These are phyloP conservation scores for Moesziomyces aphidis DNA, from an alignment of 1,284 basidiomycete genomes.

Conservation along the genomic window DNA sequence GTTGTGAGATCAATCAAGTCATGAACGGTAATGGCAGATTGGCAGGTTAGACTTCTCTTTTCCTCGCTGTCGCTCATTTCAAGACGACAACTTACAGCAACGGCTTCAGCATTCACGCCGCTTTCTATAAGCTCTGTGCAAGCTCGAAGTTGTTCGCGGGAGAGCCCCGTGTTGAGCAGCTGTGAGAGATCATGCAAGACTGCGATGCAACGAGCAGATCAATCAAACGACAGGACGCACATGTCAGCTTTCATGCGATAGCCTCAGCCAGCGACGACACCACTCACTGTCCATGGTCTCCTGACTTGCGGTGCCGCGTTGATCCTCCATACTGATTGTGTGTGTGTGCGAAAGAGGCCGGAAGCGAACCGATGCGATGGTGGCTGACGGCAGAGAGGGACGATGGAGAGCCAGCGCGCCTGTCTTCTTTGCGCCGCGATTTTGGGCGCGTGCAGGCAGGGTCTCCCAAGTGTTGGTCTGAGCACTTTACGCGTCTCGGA, in stretches of 20 bases:
- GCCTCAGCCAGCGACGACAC: constrained; percentile 71
- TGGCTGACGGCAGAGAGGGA: not conserved
- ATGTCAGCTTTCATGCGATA: not conserved
- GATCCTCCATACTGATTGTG: constrained; percentile 20
- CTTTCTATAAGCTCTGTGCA: constrained; percentile 86
- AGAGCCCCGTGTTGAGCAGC: constrained; percentile 81
- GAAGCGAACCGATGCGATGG: no score
- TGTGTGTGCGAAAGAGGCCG: not conserved
- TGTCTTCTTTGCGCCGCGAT: no score
- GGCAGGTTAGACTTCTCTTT: not conserved
- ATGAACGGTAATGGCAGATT: not conserved
- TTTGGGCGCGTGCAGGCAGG: not conserved
- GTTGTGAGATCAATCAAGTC: no score
- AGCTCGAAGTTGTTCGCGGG: constrained; percentile 82
- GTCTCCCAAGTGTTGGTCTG: not conserved
- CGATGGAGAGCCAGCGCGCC: not conserved
- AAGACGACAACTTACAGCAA: constrained; percentile 75
- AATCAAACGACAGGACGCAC: constrained; percentile 72
- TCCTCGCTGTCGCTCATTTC: not conserved
- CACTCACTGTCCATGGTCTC: constrained; percentile 55
- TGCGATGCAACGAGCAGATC: constrained; percentile 74
- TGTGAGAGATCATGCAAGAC: constrained; percentile 85
- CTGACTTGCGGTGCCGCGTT: constrained; percentile 30
- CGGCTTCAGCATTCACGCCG: constrained; percentile 84
- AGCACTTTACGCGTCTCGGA: not conserved